Evolutionary conservation across 192 early-diverging fungal genomes (phyloP), one percentile per base, ranked within the genome.

Genomic region (Coemansia sp.): DNA sequence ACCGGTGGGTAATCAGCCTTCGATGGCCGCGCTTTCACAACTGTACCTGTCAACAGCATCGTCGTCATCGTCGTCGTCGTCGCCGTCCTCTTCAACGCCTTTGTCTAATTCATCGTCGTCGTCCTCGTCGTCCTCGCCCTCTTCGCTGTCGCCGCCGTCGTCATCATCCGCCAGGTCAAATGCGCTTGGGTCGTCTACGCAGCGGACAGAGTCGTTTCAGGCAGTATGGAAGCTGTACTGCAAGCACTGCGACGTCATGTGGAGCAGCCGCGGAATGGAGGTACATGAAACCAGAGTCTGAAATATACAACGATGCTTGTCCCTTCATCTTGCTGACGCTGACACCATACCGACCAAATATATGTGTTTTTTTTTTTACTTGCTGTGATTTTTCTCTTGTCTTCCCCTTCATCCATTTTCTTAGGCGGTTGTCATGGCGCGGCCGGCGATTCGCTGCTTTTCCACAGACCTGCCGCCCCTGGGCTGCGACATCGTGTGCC

Each of bases 231-330:
- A 57, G 59, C 64, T 80, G 57, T 52, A 65, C 34, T 80, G 77
- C 64, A 74, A 73, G 47, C 72, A 80, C 47, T 80, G 72, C 55
- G 35, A 53, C 35, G 64, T 71, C 0, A 46, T 80, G 54, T 80
- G 77, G 77, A 80, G 77, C 63, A 74, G 68, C 28, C 68, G 72
- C 29, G 77, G 77, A 28, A 80, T 80, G 77, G 72, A 80, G 64
- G 67, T 68, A 49, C 59, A 45, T 36, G 22, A 23, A 36, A 27
- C 1, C 13, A 19, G 16, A 7, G 20, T 14, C 19, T 22, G 14
- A n/a, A 30, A 6, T 8, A 28, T 18, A 19, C n/a, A n/a, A n/a
- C n/a, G n/a, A n/a, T n/a, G n/a, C n/a, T n/a, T n/a, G n/a, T n/a
- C n/a, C n/a, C n/a, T n/a, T n/a, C n/a, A n/a, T n/a, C n/a, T n/a